phyloP scores from a whole-genome alignment of 805 yeast genomes.

The Brettanomyces bruxellensis region DNA sequence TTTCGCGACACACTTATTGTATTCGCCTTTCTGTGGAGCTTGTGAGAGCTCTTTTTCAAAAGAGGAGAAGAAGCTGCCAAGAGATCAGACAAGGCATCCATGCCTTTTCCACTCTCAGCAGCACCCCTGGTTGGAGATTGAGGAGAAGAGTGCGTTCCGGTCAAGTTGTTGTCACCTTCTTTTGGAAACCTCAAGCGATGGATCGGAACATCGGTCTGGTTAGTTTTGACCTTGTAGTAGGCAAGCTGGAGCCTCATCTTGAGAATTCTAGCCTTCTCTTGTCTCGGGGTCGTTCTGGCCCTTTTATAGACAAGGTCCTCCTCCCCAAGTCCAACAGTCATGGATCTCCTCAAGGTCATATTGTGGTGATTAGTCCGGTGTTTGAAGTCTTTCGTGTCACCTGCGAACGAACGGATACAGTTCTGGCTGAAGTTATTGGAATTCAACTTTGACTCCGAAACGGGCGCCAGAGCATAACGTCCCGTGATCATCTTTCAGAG shows the following conservation, averaged over 20 bases:
- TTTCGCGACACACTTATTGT: no score
- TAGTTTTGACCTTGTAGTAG: conserved; percentile 41
- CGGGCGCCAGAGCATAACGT: neutral
- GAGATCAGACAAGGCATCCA: conserved; percentile 23
- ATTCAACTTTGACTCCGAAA: conserved; percentile 1
- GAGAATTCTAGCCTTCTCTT: conserved; percentile 31
- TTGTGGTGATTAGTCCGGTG: neutral
- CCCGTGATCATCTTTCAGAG: neutral
- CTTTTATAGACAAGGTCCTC: neutral
- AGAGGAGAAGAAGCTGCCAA: conserved; percentile 28
- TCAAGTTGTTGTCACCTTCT: neutral
- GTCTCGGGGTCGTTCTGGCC: conserved; percentile 14
- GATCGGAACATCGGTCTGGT: conserved; percentile 31
- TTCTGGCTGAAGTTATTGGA: neutral
- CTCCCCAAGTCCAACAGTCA: neutral
- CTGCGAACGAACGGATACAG: neutral
- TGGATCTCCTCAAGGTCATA: neutral
- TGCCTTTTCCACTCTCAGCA: conserved; percentile 7
- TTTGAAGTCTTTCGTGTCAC: neutral
- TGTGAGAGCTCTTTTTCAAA: conserved; percentile 1
- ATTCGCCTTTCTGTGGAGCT: neutral
- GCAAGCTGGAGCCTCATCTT: conserved; percentile 42
- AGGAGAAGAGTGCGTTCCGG: neutral
- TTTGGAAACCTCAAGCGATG: conserved; percentile 20
- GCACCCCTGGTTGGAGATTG: conserved; percentile 11